Evolutionary conservation across 139 green algal genomes (phyloP), one percentile per base, ranked within the genome.

Genomic region (Pleodorina starrii): DNA sequence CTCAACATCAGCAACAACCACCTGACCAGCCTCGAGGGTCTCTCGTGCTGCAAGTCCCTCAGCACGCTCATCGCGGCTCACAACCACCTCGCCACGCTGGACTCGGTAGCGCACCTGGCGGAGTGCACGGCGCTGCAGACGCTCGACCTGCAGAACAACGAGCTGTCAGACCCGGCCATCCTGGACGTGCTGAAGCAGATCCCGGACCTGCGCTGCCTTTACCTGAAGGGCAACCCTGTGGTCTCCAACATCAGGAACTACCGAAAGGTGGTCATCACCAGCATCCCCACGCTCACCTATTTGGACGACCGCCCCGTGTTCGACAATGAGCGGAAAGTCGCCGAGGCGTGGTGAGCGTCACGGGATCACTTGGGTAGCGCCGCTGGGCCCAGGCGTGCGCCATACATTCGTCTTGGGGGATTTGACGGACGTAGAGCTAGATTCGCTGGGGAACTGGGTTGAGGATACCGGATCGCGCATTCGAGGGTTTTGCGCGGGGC

Each of bases 1-100:
- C 91, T 99, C 36, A 98, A 99, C 90, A 57, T 99, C 79, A 96
- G 92, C 90, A 93, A 94, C 89, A 99, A 99, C 90, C 81, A 84
- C 25, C 71, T 99, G 12, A 57, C 54, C 14, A 57, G 73, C 27
- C 90, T 98, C 32, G 90, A 94, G 23, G 77, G 88, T 27, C 87
- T 98, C n/a, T 85, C 84, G 5, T 91, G 75, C 43, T 90, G 88
- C 66, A 72, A 90, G 27, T 59, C 86, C 11, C 93, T 98, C 23
- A 50, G 81, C 73, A 97, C 95, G 2, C 94, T 98, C 38, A 90
- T 96, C 5, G 91, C 88, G 27, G 91, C 95, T 0, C 74, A 95
- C 91, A 98, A 98, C 85, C 85, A 91, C 74, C 92, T 98, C 10
- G 44, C 44, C 12, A 88, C 66, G 17, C 78, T 91, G 12, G 91